Evolutionary conservation across 1,284 basidiomycete species (phyloP).

Genomic region (Phlebopus sp.): DNA sequence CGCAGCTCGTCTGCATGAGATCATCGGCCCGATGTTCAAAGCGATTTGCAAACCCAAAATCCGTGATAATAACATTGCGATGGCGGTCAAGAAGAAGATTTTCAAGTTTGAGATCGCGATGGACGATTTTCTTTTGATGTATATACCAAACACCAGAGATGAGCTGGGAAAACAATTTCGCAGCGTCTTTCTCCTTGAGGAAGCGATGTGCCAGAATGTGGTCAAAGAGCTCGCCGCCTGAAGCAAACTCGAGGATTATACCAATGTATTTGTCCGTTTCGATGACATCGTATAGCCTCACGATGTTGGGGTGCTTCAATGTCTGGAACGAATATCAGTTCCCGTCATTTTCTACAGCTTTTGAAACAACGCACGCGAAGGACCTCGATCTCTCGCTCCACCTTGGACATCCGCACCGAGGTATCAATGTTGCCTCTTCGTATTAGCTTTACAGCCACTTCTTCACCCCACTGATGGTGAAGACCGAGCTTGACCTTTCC

Average conservation of each 20-base stretch:
- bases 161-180: conserved; percentile 96
- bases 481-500: conserved; percentile 99
- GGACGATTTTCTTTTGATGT: conserved; percentile 98
- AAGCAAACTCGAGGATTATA: conserved; percentile 98
- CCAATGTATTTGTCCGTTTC: conserved; percentile 99
- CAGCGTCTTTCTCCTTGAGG: conserved; percentile 92
- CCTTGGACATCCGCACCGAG: conserved; percentile 87
- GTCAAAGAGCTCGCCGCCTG: conserved; percentile 97
- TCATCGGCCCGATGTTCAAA: conserved; percentile 92
- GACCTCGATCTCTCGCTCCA: conserved; percentile 97
- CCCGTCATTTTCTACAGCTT: conserved; percentile 5
- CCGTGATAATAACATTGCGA: conserved; percentile 98
- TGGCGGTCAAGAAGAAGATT: conserved; percentile 96
- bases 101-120: conserved; percentile 98
- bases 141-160: conserved; percentile 99
- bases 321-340: conserved; percentile 48
- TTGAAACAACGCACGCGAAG: conserved; percentile 65
- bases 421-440: conserved; percentile 90
- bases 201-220: conserved; percentile 98
- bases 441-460: conserved; percentile 99
- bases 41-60: conserved; percentile 98
- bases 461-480: conserved; percentile 93
- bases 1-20: conserved; percentile 98
- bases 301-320: conserved; percentile 97
- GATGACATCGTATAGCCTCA: conserved; percentile 97